Evolutionary conservation across 345 rosid species (phyloP), one percentile per base, ranked within the genome.

Genomic region (Adansonia digitata): DNA sequence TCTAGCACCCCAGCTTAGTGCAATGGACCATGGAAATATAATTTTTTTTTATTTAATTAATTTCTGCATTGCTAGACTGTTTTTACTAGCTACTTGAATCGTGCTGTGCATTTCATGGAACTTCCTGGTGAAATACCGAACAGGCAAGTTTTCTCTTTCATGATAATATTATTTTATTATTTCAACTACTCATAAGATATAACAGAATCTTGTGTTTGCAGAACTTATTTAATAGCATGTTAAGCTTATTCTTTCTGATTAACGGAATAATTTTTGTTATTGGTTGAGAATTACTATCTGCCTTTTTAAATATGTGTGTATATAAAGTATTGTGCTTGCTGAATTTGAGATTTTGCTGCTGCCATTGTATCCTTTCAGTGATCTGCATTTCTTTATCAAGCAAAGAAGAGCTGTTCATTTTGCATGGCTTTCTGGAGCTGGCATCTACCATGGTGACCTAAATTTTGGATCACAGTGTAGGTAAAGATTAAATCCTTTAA

Each of bases 361-460:
- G 27, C 74, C 77, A 8, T 69, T 26, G 56, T 39, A 15, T 79
- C 29, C 69, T 81, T 73, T 66, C 88, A 95, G 99, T 83, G 99
- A 93, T 81, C 85, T 95, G 73, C 97, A 88, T 85, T 95, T 95
- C 88, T 95, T 81, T 82, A 91, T 95, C 86, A 93, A 95, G 87
- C 99, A 95, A 85, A 86, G 97, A 84, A 85, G 99, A 88, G 97
- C 99, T 12, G 87, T 90, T 71, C 97, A 95, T 87, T 95, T 95
- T 80, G 97, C 99, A 20, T 95, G 99, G 99, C 97, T 95, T 83
- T 93, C 99, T 70, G 97, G 99, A 77, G 97, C 97, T 49, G 99
- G 99, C 61, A 91, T 95, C 64, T 95, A 93, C 80, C 93, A 93
- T 71, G 99, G 99, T 17, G 92, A 97, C 80, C 83, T 95, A 35